These are phyloP conservation scores for Paratinospora sagittata DNA, from an alignment of 164 flowering plant genomes.

Conservation along the genomic window DNA sequence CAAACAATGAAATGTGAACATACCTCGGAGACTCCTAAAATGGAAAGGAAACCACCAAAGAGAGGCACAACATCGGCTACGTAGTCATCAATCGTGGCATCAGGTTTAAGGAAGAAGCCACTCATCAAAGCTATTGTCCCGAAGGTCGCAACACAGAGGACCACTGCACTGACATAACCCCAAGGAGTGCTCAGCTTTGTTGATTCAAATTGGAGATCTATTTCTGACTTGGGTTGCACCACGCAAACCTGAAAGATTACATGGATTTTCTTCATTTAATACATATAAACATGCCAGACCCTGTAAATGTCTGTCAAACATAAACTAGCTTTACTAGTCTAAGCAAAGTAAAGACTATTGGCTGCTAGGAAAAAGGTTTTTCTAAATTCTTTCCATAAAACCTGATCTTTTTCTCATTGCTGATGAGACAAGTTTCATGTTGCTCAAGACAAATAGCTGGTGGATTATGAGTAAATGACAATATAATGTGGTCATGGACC, in stretches of 20 bases:
- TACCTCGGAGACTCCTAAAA: slow-evolving; percentile 92
- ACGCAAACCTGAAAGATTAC: slow-evolving; percentile 60
- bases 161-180: slow-evolving; percentile 84
- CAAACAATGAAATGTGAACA: slow-evolving; percentile 1
- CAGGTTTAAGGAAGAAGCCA: slow-evolving; percentile 90
- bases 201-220: slow-evolving; percentile 82
- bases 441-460: too few species aligned
- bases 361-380: too few species aligned
- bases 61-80: slow-evolving; percentile 80
- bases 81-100: slow-evolving; percentile 85
- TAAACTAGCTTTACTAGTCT: neutral
- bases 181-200: slow-evolving; percentile 79
- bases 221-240: slow-evolving; percentile 93
- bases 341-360: neutral
- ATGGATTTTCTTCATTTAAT: neutral
- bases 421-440: too few species aligned
- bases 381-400: too few species aligned
- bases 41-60: slow-evolving; percentile 83
- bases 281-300: neutral
- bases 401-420: too few species aligned
- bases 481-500: too few species aligned
- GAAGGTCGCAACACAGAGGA: slow-evolving; percentile 67
- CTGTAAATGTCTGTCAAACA: neutral
- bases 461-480: too few species aligned
- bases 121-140: slow-evolving; percentile 87